Percentiles rank a stretch among this genome's conserved stretches.
Conservation (phyloP, 1,284 basidiomycete genomes). For the Ganoderma boninense region DNA sequence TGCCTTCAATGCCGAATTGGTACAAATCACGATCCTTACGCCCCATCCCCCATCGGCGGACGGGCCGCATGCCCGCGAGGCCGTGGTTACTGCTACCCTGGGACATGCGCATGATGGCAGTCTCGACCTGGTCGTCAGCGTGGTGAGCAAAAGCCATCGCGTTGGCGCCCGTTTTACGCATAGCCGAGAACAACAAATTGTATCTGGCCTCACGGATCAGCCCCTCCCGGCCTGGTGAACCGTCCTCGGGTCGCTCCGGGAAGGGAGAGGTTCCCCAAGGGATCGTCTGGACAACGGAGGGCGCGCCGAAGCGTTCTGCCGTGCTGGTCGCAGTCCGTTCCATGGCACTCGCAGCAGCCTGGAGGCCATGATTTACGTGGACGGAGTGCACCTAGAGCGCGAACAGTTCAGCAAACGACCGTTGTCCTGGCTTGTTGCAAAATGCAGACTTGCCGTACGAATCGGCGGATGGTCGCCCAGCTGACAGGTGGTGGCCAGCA, state of each 20-base stretch:
- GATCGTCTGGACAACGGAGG: constrained; percentile 55
- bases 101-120: constrained; percentile 71
- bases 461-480: not conserved
- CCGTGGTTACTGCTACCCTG: constrained; percentile 63
- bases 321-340: constrained; percentile 53
- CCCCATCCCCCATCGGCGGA: constrained; percentile 82
- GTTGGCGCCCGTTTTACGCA: constrained; percentile 49
- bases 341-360: constrained; percentile 63
- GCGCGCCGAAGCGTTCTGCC: constrained; percentile 54
- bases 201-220: constrained; percentile 68
- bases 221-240: constrained; percentile 47
- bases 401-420: not conserved
- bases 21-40: constrained; percentile 42
- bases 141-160: constrained; percentile 76
- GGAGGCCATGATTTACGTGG: constrained; percentile 73
- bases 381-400: constrained; percentile 58
- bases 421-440: not conserved
- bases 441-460: not conserved
- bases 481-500: constrained; percentile 48
- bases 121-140: constrained; percentile 83
- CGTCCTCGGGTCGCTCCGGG: constrained; percentile 49
- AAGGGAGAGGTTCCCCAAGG: constrained; percentile 64
- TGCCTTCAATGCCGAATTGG: constrained; percentile 59
- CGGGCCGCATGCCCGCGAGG: constrained; percentile 68
- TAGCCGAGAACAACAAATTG: constrained; percentile 56